Base-by-base conservation (phyloP, 805 yeast genomes). In the Nakazawaea ernobii region DNA sequence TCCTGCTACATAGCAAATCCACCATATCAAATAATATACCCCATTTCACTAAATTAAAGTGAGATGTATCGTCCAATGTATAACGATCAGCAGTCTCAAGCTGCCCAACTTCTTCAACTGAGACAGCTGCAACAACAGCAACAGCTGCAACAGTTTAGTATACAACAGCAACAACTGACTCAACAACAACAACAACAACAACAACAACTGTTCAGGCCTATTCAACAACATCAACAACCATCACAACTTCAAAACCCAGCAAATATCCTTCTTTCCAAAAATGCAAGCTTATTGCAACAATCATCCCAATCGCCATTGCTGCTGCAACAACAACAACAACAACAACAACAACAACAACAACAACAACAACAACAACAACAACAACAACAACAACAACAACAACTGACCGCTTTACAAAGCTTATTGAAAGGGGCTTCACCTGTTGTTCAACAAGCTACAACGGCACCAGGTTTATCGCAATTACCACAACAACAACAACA, bases 101-200 rank as follows among this genome's bases (percentile, higher is more conserved):
- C 52, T 41, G 47, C 51, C 28, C 42, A 44, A 42, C 32, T 42
- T 29, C 50, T 43, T 42, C 51, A 48, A 27, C 50, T 48, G 17
- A 51, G 54, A 39, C 51, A 45, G 42, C 55, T 46, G 28, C 60
- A 43, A 35, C 45, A 14, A 30, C 32, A 17, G 13, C 48, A 14
- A 30, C 32, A 17, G 20, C 48, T 44, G 9, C 65, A 58, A 33
- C 52, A 52, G 41, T 51, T 54, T 26, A 49, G 38, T 10, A 52
- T 49, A 46, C 60, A 53, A 39, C 60, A 53, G 35, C 55, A 46
- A 30, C 57, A 51, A 45, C 28, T 27, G 14, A 53, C 38, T 27
- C 33, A 45, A 11, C 59, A 55, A 39, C 49, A 52, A 42, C 49
- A n/a, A n/a, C n/a, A 30, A 14, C 54, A 39, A 30, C 32, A 44